Conservation (phyloP, 2,329 filamentous ascomycete genomes). For the Nothophoma quercina region DNA sequence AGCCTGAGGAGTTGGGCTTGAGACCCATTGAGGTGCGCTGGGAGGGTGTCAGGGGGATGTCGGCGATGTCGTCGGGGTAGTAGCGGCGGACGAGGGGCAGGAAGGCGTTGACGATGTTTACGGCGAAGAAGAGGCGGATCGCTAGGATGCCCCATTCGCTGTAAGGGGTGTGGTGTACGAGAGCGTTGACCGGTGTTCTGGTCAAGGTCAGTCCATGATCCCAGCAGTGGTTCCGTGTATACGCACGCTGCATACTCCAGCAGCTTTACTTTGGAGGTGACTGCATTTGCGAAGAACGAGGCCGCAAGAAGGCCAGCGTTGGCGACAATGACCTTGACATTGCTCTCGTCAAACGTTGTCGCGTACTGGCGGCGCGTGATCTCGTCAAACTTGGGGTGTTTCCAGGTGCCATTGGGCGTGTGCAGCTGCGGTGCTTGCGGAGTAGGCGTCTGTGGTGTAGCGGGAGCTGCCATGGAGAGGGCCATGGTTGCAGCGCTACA, state of each 20-base stretch:
- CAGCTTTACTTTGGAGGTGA: slow-evolving; percentile 30
- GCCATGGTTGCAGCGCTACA: too few relatives aligned
- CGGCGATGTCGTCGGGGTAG: slow-evolving; percentile 74
- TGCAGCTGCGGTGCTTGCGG: slow-evolving; percentile 37
- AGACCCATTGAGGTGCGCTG: slow-evolving; percentile 88
- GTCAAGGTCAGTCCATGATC: not conserved
- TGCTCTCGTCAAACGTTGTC: slow-evolving; percentile 78
- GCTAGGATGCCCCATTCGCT: slow-evolving; percentile 51
- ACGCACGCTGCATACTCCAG: slow-evolving; percentile 36
- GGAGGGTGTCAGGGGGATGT: slow-evolving; percentile 89
- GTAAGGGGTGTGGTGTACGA: slow-evolving; percentile 47
- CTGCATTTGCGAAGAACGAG: slow-evolving; percentile 51
- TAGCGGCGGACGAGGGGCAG: slow-evolving; percentile 73
- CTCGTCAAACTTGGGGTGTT: slow-evolving; percentile 86
- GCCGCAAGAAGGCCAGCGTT: slow-evolving; percentile 67
- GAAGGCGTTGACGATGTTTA: slow-evolving; percentile 74
- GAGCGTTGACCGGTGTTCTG: slow-evolving; percentile 48
- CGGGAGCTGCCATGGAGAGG: slow-evolving; percentile 26
- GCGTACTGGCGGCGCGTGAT: slow-evolving; percentile 82
- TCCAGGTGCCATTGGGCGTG: slow-evolving; percentile 77
- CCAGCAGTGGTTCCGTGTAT: not conserved
- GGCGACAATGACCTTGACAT: slow-evolving; percentile 73
- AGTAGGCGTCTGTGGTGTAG: slow-evolving; percentile 32
- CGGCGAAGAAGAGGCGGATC: slow-evolving; percentile 61
- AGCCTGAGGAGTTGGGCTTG: slow-evolving; percentile 68